phyloP scores from a whole-genome alignment of 352 stramenopile species.

The Phytophthora litchii region DNA sequence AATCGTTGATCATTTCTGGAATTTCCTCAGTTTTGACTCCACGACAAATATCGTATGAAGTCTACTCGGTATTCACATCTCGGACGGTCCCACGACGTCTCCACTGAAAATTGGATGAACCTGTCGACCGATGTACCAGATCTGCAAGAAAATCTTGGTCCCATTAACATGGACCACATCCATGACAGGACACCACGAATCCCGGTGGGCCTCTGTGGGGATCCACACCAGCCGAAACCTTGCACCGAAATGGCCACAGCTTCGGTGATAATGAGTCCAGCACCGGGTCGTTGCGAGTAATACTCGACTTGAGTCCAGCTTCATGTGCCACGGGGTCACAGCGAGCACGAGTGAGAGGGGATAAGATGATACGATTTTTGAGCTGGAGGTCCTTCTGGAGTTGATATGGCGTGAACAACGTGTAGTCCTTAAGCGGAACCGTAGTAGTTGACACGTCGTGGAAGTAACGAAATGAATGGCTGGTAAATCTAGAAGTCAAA shows the following conservation, averaged over 20 bases:
- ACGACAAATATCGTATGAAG: conserved; percentile 45
- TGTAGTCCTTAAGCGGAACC: conserved; percentile 31
- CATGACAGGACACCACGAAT: conserved; percentile 47
- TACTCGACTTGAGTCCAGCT: conserved; percentile 47
- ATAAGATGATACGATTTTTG: conserved; percentile 49
- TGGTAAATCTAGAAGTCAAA: conserved; percentile 21
- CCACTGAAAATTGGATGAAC: conserved; percentile 39
- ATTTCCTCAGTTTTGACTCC: conserved; percentile 78
- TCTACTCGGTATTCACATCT: conserved; percentile 28
- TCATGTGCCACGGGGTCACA: conserved; percentile 31
- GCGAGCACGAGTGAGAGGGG: conserved; percentile 38
- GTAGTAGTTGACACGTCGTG: conserved; percentile 7
- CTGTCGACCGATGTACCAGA: conserved; percentile 77
- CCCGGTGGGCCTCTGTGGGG: conserved; percentile 49
- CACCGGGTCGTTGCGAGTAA: conserved; percentile 30
- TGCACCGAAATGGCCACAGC: conserved; percentile 37
- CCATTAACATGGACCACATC: conserved; percentile 75
- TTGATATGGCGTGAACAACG: conserved; percentile 42
- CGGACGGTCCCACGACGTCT: conserved; percentile 52
- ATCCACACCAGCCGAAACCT: conserved; percentile 43
- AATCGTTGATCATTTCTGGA: conserved; percentile 64
- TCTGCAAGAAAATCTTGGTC: conserved; percentile 46
- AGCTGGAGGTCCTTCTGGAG: conserved; percentile 35
- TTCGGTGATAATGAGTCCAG: conserved; percentile 39
- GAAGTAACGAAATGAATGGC: not conserved